These are phyloP conservation scores for Aspergillus uvarum DNA, from an alignment of 2,329 filamentous ascomycete genomes.

Conservation along the genomic window DNA sequence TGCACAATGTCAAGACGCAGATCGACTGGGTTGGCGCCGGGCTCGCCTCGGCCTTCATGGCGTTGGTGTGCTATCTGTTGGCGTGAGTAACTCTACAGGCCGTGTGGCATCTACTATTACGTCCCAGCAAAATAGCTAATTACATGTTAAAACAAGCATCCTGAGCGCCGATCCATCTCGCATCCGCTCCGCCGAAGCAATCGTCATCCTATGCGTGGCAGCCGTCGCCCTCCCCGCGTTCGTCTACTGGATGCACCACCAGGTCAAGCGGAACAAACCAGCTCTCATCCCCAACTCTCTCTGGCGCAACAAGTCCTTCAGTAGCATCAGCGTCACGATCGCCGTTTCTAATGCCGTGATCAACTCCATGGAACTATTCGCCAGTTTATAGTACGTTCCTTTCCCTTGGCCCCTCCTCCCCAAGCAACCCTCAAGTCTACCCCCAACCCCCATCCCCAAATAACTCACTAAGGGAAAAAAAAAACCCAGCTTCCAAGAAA, in stretches of 20 bases:
- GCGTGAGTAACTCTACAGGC: constrained; percentile 14
- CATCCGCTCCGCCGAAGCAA: constrained; percentile 17
- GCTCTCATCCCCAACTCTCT: constrained; percentile 37
- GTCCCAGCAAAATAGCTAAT: neutral
- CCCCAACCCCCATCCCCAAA: neutral
- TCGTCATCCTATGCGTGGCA: constrained; percentile 30
- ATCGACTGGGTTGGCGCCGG: constrained; percentile 53
- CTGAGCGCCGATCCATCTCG: neutral
- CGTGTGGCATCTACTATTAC: too few relatives aligned
- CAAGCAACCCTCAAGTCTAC: too few relatives aligned
- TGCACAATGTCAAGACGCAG: constrained; percentile 28
- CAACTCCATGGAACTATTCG: constrained; percentile 3
- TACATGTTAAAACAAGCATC: neutral
- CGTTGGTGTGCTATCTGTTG: constrained; percentile 50
- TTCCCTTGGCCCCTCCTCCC: neutral
- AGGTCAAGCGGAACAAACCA: constrained; percentile 24
- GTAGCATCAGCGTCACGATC: constrained; percentile 32
- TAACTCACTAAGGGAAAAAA: too few relatives aligned
- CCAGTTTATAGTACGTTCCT: constrained; percentile 3
- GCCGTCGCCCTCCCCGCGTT: constrained; percentile 30
- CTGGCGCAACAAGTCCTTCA: constrained; percentile 34
- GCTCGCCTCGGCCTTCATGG: constrained; percentile 46
- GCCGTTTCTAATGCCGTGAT: neutral
- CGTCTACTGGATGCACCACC: constrained; percentile 24
- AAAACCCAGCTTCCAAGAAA: constrained; percentile 49